A percentile compares a stretch with the other conserved stretches of the same genome.
Evolutionary conservation across 2,329 filamentous ascomycete genomes (phyloP).

Genomic region (Sporothrix brunneoviolacea): DNA sequence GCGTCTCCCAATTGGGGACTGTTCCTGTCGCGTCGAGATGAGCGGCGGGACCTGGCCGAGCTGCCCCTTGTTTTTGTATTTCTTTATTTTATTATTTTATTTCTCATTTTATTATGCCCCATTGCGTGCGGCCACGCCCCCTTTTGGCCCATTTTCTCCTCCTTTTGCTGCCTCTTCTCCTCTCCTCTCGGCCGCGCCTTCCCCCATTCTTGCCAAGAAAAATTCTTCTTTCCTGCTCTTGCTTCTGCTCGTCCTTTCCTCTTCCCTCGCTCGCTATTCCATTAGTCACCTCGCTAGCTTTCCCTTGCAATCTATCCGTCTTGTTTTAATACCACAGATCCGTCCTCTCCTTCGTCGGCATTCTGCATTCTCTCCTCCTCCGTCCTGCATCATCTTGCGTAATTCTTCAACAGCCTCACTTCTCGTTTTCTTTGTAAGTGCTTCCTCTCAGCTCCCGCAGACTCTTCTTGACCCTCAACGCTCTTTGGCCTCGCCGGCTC

Average conservation of each 20-base stretch:
- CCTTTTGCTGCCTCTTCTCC: not conserved
- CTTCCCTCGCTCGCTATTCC: no score
- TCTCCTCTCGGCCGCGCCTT: not conserved
- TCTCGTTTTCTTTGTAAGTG: slow-evolving; percentile 6
- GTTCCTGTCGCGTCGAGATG: slow-evolving; percentile 7
- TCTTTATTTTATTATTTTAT: slow-evolving; percentile 1
- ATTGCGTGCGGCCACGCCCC: not conserved
- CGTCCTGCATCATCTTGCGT: not conserved
- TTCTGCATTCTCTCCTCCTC: not conserved
- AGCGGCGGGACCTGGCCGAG: not conserved
- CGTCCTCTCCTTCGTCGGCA: not conserved
- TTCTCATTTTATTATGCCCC: slow-evolving; percentile 8
- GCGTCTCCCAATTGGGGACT: not conserved
- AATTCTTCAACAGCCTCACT: slow-evolving; percentile 3
- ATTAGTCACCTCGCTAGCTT: not conserved
- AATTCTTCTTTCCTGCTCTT: slow-evolving; percentile 5
- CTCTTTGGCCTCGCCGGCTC: no score
- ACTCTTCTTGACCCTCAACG: not conserved
- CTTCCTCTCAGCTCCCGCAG: not conserved
- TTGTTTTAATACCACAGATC: not conserved
- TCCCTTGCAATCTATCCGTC: not conserved
- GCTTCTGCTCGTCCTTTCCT: not conserved
- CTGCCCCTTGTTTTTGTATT: not conserved
- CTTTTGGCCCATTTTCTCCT: not conserved
- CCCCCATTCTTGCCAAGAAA: slow-evolving; percentile 8